phyloP scores from a whole-genome alignment of 352 stramenopile species.

The Pythium phragmiticola region DNA sequence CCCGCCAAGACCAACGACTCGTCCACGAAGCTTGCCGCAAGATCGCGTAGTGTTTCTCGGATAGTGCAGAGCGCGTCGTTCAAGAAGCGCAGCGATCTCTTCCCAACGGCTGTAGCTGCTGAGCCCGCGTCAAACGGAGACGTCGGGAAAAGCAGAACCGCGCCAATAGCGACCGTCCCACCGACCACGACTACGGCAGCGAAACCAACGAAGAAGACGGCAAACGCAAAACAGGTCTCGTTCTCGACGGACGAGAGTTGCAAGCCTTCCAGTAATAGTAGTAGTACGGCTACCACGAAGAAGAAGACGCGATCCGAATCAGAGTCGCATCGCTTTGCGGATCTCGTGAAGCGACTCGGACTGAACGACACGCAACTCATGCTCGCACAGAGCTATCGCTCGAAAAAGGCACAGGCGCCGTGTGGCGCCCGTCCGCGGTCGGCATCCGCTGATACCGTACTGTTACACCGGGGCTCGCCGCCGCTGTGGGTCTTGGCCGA shows the following conservation, averaged over 20 bases:
- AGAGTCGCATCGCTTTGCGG: slow-evolving; percentile 26
- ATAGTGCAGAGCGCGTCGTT: slow-evolving; percentile 35
- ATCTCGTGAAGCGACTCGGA: slow-evolving; percentile 29
- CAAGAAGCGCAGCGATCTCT: slow-evolving; percentile 31
- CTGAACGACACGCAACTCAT: slow-evolving; percentile 30
- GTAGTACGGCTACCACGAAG: background rate
- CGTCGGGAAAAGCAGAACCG: no score
- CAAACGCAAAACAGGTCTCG: slow-evolving; percentile 26
- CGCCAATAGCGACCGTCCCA: background rate
- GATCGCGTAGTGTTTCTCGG: slow-evolving; percentile 36
- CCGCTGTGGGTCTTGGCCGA: slow-evolving; percentile 30
- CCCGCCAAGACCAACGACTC: slow-evolving; percentile 10
- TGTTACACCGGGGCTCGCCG: slow-evolving; percentile 24
- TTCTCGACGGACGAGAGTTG: slow-evolving; percentile 13
- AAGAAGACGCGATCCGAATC: slow-evolving; percentile 26
- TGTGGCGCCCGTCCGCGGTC: slow-evolving; percentile 25
- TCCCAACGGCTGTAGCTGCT: slow-evolving; percentile 4
- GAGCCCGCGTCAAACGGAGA: background rate
- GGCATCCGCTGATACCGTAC: slow-evolving; percentile 33
- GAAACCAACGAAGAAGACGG: slow-evolving; percentile 12
- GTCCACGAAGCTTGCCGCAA: slow-evolving; percentile 31
- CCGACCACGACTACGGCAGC: background rate
- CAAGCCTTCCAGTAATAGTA: background rate
- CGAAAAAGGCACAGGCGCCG: slow-evolving; percentile 16
- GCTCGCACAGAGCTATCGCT: slow-evolving; percentile 17